Percentiles rank a stretch among this genome's conserved stretches.
These are phyloP conservation scores for Boletus coccyginus DNA, from an alignment of 768 basidiomycete genomes.

Conservation along the genomic window DNA sequence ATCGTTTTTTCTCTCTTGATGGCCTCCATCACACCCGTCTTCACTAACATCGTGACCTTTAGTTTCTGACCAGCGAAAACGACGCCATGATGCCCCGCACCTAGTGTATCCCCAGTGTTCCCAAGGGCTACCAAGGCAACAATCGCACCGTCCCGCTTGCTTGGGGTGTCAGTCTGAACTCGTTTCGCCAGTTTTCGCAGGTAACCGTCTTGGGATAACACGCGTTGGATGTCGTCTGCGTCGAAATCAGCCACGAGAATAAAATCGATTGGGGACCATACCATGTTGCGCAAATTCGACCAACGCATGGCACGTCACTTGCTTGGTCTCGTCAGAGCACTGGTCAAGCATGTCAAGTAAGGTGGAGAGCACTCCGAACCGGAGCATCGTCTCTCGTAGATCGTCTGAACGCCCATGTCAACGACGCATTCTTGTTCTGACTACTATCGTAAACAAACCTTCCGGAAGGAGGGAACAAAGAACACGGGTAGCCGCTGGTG, in stretches of 20 bases:
- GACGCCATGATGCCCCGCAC: neutral
- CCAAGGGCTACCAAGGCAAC: constrained; percentile 17
- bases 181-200: constrained; percentile 16
- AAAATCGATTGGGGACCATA: neutral
- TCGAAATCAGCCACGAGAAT: neutral
- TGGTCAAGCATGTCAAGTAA: constrained; percentile 21
- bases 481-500: constrained; percentile 25
- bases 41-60: neutral
- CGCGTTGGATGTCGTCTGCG: constrained; percentile 8
- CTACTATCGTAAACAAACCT: constrained; percentile 5
- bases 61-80: neutral
- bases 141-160: constrained; percentile 18
- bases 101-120: constrained; percentile 3
- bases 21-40: constrained; percentile 6
- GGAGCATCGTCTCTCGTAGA: constrained; percentile 18
- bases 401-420: constrained; percentile 15
- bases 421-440: neutral
- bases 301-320: constrained; percentile 11
- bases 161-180: constrained; percentile 1
- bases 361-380: constrained; percentile 8
- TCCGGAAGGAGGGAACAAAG: constrained; percentile 24
- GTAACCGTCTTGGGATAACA: constrained; percentile 5
- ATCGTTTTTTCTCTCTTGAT: constrained; percentile 18
- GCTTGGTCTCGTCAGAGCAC: constrained; percentile 21
- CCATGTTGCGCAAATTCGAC: constrained; percentile 17